phyloP scores from a whole-genome alignment of 2,329 filamentous ascomycete species.

The Fusarium buharicum region DNA sequence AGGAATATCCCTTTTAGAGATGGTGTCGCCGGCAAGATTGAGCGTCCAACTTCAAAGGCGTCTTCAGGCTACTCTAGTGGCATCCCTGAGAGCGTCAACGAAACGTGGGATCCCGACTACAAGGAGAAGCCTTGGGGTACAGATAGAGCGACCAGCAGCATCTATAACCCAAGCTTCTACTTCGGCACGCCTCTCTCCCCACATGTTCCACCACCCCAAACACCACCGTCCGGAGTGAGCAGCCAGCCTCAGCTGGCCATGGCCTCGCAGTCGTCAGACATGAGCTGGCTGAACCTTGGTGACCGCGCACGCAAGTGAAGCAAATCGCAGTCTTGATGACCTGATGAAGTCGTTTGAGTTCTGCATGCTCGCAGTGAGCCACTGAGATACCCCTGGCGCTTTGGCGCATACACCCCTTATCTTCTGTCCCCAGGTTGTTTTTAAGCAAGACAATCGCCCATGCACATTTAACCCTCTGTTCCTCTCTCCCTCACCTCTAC shows the following conservation, averaged over 20 bases:
- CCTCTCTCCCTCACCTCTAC: slow-evolving; percentile 27
- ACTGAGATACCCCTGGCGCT: slow-evolving; percentile 37
- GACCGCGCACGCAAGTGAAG: slow-evolving; percentile 51
- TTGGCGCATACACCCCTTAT: slow-evolving; percentile 20
- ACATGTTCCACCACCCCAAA: slow-evolving; percentile 47
- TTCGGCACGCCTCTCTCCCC: slow-evolving; percentile 55
- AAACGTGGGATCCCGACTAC: slow-evolving; percentile 63
- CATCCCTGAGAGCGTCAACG: slow-evolving; percentile 70
- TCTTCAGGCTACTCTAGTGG: slow-evolving; percentile 71
- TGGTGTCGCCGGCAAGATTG: slow-evolving; percentile 69
- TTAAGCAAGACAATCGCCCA: slow-evolving; percentile 5
- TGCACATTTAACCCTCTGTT: slow-evolving; percentile 31
- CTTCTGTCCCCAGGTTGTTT: not conserved
- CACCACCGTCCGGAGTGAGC: slow-evolving; percentile 54
- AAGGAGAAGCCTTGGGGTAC: slow-evolving; percentile 60
- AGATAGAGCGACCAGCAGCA: slow-evolving; percentile 63
- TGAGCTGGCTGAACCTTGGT: slow-evolving; percentile 84
- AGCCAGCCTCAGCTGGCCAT: slow-evolving; percentile 62
- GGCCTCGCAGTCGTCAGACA: slow-evolving; percentile 68
- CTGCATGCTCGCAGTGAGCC: slow-evolving; percentile 24
- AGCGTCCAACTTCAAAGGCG: slow-evolving; percentile 63
- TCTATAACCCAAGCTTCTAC: slow-evolving; percentile 61
- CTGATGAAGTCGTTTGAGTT: slow-evolving; percentile 32
- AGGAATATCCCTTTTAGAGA: slow-evolving; percentile 63
- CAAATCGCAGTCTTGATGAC: slow-evolving; percentile 29